Conservation (phyloP, 1,284 basidiomycete genomes). For the Naganishia cerealis region DNA sequence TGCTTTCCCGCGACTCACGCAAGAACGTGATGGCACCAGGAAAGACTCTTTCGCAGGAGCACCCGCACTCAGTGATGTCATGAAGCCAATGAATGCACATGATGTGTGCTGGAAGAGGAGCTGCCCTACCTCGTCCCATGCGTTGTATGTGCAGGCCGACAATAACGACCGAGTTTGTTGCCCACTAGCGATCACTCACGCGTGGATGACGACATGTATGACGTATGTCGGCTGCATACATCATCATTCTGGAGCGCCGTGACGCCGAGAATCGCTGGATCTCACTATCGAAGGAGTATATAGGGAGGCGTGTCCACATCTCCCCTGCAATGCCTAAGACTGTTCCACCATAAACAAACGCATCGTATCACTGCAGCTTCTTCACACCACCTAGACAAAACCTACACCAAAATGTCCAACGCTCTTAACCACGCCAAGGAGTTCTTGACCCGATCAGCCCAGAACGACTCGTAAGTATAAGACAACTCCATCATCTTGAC, state of each 20-base stretch:
- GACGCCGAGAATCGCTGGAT: background rate
- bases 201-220: background rate
- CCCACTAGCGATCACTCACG: background rate
- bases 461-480: constrained; percentile 42
- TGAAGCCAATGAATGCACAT: background rate
- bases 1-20: background rate
- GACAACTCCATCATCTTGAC: background rate
- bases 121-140: background rate
- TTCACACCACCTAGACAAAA: constrained; percentile 25
- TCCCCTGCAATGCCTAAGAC: background rate
- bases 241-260: background rate
- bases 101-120: background rate
- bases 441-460: constrained; percentile 26
- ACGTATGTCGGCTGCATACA: background rate
- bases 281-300: background rate
- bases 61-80: background rate
- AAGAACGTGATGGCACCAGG: background rate
- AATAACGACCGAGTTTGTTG: no score
- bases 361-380: constrained; percentile 23
- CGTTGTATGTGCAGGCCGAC: background rate
- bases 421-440: constrained; percentile 40
- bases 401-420: constrained; percentile 42
- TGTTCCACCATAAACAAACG: constrained; percentile 9
- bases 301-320: background rate
- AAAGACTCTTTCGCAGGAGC: background rate